Conservation (phyloP, 176 grass and related monocot species). For the Bothriochloa decipiens region DNA sequence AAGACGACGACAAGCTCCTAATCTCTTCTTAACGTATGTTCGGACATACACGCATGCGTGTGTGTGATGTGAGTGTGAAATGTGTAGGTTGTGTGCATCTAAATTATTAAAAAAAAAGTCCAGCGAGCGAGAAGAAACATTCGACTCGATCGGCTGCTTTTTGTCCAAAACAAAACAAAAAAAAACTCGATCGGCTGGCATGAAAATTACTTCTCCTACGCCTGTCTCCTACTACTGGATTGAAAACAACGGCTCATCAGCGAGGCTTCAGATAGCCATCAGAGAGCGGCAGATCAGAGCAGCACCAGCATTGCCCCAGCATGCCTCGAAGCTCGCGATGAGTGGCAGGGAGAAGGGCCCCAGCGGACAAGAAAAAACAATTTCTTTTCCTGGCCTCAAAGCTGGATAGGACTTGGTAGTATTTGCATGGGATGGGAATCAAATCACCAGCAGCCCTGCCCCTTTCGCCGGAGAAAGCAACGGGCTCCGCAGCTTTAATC, state of each 20-base stretch:
- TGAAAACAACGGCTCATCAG: slow-evolving; percentile 48
- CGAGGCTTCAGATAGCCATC: neutral
- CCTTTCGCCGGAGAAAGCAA: slow-evolving; percentile 44
- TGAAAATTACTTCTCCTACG: slow-evolving; percentile 23
- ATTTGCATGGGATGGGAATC: slow-evolving; percentile 80
- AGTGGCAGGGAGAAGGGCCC: slow-evolving; percentile 33
- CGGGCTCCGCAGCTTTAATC: slow-evolving; percentile 49
- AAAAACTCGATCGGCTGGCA: no score
- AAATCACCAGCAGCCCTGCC: slow-evolving; percentile 25
- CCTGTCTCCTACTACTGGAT: neutral
- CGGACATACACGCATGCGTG: no score
- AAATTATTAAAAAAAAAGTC: no score
- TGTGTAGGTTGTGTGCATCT: no score
- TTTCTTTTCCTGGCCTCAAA: slow-evolving; percentile 27
- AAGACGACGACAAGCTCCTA: no score
- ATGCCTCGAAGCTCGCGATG: slow-evolving; percentile 66
- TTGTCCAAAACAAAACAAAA: no score
- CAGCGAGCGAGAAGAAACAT: slow-evolving; percentile 21
- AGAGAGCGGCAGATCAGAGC: neutral
- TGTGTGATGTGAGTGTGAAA: no score
- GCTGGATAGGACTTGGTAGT: no score
- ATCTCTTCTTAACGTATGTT: no score
- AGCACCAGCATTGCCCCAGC: neutral
- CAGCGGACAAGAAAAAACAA: slow-evolving; percentile 22
- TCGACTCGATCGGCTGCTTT: no score